A percentile compares a stretch with the other conserved stretches of the same genome.
phyloP scores from a whole-genome alignment of 768 basidiomycete species.

The Suillus ampliporus region DNA sequence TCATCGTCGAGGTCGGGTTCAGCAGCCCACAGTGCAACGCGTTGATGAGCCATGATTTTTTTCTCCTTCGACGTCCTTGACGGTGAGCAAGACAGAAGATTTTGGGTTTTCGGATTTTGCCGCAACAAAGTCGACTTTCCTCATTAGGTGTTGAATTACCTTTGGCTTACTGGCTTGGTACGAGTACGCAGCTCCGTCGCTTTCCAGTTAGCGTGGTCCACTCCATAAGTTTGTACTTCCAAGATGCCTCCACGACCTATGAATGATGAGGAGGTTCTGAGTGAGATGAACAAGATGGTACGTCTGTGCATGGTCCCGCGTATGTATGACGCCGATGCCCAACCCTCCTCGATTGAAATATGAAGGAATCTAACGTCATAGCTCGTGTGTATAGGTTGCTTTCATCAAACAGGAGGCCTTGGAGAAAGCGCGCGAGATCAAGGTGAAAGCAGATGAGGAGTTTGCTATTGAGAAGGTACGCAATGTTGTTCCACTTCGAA shows the following conservation, averaged over 20 bases:
- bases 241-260: constrained; percentile 77
- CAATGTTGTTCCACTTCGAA: neutral
- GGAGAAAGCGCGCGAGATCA: constrained; percentile 97
- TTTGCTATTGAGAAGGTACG: constrained; percentile 96
- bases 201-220: constrained; percentile 1
- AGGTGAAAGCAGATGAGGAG: constrained; percentile 97
- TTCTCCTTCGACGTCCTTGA: constrained; percentile 8
- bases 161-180: neutral
- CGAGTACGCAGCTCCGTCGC: neutral
- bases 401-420: constrained; percentile 99
- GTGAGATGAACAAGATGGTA: constrained; percentile 99
- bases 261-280: constrained; percentile 94
- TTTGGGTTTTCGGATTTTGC: constrained; percentile 11
- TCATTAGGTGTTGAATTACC: constrained; percentile 2
- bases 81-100: constrained; percentile 12
- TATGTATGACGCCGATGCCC: constrained; percentile 13
- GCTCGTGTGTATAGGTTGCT: constrained; percentile 65
- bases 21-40: constrained; percentile 74
- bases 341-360: constrained; percentile 13
- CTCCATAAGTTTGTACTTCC: neutral
- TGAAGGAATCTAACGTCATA: constrained; percentile 10
- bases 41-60: constrained; percentile 62
- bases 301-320: constrained; percentile 23
- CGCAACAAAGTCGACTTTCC: neutral
- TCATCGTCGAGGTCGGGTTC: constrained; percentile 84